A percentile compares a stretch with the other conserved stretches of the same genome.
Conservation (phyloP, 1,139 yeast genomes). For the Chernovozyma aurita region DNA sequence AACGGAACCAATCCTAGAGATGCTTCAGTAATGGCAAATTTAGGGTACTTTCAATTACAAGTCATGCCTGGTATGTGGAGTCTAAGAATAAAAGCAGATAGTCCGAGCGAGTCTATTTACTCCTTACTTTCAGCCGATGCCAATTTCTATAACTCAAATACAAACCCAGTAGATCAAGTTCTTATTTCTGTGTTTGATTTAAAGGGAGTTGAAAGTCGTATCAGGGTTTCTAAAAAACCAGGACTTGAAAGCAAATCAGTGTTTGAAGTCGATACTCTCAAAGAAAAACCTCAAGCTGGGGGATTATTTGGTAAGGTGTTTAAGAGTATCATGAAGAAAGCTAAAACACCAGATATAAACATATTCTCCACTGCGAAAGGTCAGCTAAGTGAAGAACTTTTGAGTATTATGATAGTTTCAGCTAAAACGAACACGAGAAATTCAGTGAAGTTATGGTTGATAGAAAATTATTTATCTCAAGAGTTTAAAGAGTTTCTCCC, state of each 20-base stretch:
- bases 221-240: conserved; percentile 38
- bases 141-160: conserved; percentile 25
- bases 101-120: conserved; percentile 31
- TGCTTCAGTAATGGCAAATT: conserved; percentile 53
- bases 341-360: conserved; percentile 58
- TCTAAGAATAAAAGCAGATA: conserved; percentile 36
- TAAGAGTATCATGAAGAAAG: conserved; percentile 1
- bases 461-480: conserved; percentile 75
- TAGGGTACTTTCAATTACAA: conserved; percentile 73
- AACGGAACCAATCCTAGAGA: neutral
- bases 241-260: conserved; percentile 39
- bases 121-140: conserved; percentile 34
- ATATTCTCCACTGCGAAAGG: conserved; percentile 85
- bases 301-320: conserved; percentile 11
- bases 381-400: conserved; percentile 65
- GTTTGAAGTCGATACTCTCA: conserved; percentile 10
- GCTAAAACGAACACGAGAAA: conserved; percentile 59
- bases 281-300: conserved; percentile 7
- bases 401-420: conserved; percentile 75
- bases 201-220: conserved; percentile 44
- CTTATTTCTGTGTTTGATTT: conserved; percentile 32
- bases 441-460: conserved; percentile 79
- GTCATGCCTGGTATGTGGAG: conserved; percentile 67
- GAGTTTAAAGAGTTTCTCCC: conserved; percentile 61
- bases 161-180: conserved; percentile 12